Percentiles rank a stretch among this genome's conserved stretches.
phyloP scores from a whole-genome alignment of 306 rosid species.

The Erythrophleum fordii region DNA sequence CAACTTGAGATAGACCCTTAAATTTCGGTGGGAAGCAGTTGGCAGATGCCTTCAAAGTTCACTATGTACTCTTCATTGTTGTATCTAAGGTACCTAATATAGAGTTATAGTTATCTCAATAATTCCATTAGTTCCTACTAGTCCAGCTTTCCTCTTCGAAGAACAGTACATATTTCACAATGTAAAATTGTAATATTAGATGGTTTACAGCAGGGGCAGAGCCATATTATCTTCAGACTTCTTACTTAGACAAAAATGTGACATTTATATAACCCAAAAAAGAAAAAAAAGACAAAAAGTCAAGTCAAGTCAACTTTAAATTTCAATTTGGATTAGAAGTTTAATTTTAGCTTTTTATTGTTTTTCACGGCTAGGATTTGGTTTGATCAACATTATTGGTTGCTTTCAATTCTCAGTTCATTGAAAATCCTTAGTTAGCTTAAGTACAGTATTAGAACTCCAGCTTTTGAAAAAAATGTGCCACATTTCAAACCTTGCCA shows the following conservation, averaged over 20 bases:
- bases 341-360: not conserved
- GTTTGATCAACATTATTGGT: not conserved
- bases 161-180: not conserved
- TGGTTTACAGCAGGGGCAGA: not conserved
- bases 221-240: not conserved
- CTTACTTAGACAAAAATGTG: not conserved
- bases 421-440: not conserved
- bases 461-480: not conserved
- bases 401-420: not conserved
- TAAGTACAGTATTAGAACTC: too few species aligned
- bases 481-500: not conserved
- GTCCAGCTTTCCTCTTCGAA: not conserved
- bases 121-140: too few species aligned
- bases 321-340: not conserved
- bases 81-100: too few species aligned
- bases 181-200: not conserved
- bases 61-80: too few species aligned
- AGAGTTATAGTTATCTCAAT: too few species aligned
- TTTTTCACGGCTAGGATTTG: conserved; percentile 3
- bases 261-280: not conserved
- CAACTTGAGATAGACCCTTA: too few species aligned
- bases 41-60: too few species aligned
- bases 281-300: not conserved
- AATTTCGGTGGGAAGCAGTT: too few species aligned
- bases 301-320: not conserved